These are phyloP conservation scores for Phaeosphaeriaceae sp. DNA, from an alignment of 2,329 filamentous ascomycete species.

Conservation along the genomic window DNA sequence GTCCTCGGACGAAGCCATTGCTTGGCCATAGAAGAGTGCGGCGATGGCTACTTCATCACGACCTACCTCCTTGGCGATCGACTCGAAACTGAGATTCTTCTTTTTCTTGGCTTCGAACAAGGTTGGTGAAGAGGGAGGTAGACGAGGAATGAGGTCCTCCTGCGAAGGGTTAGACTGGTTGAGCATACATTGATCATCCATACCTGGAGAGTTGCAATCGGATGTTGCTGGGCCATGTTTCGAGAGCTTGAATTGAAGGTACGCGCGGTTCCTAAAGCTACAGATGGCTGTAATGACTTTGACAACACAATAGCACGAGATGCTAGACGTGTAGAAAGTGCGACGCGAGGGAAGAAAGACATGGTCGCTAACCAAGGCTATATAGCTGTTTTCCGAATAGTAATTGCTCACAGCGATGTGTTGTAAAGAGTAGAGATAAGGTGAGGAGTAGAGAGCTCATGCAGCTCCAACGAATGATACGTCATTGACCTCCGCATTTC, in stretches of 20 bases:
- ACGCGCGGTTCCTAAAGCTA: constrained; percentile 28
- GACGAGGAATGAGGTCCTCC: constrained; percentile 71
- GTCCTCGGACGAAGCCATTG: constrained; percentile 75
- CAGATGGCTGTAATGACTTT: constrained; percentile 13
- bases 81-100: constrained; percentile 79
- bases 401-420: constrained; percentile 9
- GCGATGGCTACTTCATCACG: constrained; percentile 86
- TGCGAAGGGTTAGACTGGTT: constrained; percentile 43
- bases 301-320: constrained; percentile 40
- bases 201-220: constrained; percentile 51
- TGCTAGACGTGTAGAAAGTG: constrained; percentile 39
- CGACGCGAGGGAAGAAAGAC: constrained; percentile 34
- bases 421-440: constrained; percentile 26
- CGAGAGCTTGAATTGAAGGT: constrained; percentile 34
- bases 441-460: constrained; percentile 11
- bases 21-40: constrained; percentile 90
- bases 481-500: constrained; percentile 10
- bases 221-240: constrained; percentile 46
- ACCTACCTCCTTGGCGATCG: constrained; percentile 75
- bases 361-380: constrained; percentile 19
- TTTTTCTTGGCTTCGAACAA: constrained; percentile 83
- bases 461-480: constrained; percentile 7
- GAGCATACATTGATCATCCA: not conserved
- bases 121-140: constrained; percentile 73
- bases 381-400: constrained; percentile 23